These are phyloP conservation scores for Cantharellus anzutake DNA, from an alignment of 768 basidiomycete genomes.

Conservation along the genomic window DNA sequence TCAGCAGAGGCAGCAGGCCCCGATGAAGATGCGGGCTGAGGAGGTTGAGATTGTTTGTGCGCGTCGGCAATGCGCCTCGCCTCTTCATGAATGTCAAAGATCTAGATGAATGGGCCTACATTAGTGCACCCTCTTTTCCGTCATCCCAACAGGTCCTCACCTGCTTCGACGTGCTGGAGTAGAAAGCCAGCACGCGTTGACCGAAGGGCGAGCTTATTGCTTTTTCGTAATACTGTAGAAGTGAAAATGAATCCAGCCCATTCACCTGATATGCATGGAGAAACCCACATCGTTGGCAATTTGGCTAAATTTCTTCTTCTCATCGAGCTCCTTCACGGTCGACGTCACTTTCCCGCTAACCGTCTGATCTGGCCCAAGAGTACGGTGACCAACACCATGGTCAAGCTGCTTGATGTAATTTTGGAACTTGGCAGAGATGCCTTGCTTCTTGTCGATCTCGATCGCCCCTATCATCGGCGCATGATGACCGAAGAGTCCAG, in stretches of 20 bases:
- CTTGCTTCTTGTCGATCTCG: constrained; percentile 62
- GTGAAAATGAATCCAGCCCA: too few species aligned
- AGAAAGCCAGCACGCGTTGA: constrained; percentile 56
- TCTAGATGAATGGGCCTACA: neutral
- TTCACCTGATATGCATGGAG: neutral
- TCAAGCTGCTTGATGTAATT: constrained; percentile 60
- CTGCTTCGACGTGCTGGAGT: constrained; percentile 78
- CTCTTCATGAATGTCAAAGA: constrained; percentile 84
- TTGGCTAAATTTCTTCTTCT: constrained; percentile 60
- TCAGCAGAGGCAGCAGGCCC: neutral
- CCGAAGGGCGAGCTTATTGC: constrained; percentile 63
- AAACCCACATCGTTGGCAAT: constrained; percentile 21
- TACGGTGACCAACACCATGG: constrained; percentile 41
- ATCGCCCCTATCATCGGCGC: constrained; percentile 31
- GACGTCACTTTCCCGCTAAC: constrained; percentile 53
- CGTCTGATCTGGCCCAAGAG: constrained; percentile 67
- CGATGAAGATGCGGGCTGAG: neutral
- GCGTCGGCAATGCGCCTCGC: constrained; percentile 58
- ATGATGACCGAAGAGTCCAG: too few species aligned
- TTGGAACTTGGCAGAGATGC: constrained; percentile 76
- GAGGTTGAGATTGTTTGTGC: constrained; percentile 24
- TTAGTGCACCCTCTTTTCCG: neutral
- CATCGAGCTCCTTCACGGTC: constrained; percentile 55
- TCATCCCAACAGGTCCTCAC: constrained; percentile 10
- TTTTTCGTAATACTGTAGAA: constrained; percentile 49